These are phyloP conservation scores for Escovopsis sp. DNA, from an alignment of 2,329 filamentous ascomycete species.

Conservation along the genomic window DNA sequence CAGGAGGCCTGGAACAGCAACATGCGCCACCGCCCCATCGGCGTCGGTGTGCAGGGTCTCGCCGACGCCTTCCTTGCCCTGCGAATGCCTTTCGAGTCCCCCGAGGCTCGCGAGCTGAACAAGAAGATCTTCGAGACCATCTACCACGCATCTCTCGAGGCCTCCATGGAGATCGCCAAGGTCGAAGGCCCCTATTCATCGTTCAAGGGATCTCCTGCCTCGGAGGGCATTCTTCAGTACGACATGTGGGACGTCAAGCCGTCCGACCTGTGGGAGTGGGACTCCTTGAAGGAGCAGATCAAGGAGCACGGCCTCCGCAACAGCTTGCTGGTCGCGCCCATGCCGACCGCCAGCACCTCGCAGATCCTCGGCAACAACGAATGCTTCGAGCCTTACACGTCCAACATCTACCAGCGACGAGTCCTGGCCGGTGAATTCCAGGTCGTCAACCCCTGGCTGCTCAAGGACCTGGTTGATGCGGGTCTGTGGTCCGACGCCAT, in stretches of 20 bases:
- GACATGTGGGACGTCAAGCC: slow-evolving; percentile 98
- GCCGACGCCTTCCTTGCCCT: slow-evolving; percentile 96
- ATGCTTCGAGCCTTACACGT: slow-evolving; percentile 99
- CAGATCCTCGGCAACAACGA: slow-evolving; percentile 99
- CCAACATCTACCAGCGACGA: slow-evolving; percentile 98
- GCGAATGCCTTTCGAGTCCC: slow-evolving; percentile 91
- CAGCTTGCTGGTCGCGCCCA: slow-evolving; percentile 86
- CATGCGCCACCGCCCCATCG: slow-evolving; percentile 90
- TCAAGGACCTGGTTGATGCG: slow-evolving; percentile 96
- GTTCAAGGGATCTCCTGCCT: slow-evolving; percentile 86
- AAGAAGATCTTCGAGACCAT: slow-evolving; percentile 99
- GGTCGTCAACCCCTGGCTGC: slow-evolving; percentile 96
- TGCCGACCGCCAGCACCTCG: slow-evolving; percentile 94
- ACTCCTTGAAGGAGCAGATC: slow-evolving; percentile 73
- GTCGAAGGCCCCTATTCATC: slow-evolving; percentile 72
- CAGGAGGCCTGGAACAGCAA: slow-evolving; percentile 89
- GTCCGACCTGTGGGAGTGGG: slow-evolving; percentile 94
- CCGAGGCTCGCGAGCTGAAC: slow-evolving; percentile 86
- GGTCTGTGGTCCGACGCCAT: slow-evolving; percentile 98
- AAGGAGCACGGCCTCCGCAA: slow-evolving; percentile 89
- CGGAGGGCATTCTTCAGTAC: slow-evolving; percentile 90
- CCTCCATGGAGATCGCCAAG: slow-evolving; percentile 76
- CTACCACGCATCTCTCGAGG: slow-evolving; percentile 87
- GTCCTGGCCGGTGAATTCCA: slow-evolving; percentile 98
- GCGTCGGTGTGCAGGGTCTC: slow-evolving; percentile 92